Conservation (phyloP, 768 basidiomycete genomes). For the Psilocybe sp. region DNA sequence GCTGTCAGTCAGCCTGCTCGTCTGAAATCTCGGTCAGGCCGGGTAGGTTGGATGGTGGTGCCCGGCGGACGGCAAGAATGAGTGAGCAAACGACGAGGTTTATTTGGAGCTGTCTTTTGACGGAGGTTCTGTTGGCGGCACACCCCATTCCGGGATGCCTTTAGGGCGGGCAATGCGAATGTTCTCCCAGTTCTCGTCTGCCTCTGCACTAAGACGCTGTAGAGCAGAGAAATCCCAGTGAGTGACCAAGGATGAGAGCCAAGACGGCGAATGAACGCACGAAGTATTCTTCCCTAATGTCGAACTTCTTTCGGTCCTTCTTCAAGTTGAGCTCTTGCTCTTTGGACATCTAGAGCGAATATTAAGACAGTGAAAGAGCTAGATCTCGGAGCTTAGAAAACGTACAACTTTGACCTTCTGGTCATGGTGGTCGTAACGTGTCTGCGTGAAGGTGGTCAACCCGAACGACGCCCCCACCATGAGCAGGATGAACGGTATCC, state of each 20-base stretch:
- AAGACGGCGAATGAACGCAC: conserved; percentile 49
- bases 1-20: too few relatives aligned
- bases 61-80: too few relatives aligned
- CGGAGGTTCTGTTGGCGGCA: conserved; percentile 62
- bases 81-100: too few relatives aligned
- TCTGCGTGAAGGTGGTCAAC: conserved; percentile 80
- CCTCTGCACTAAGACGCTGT: conserved; percentile 63
- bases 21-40: too few relatives aligned
- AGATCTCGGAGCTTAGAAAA: background rate
- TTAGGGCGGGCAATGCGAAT: conserved; percentile 80
- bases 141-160: conserved; percentile 94
- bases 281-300: conserved; percentile 94
- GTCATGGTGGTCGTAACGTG: conserved; percentile 85
- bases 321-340: conserved; percentile 78
- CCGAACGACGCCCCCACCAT: conserved; percentile 88
- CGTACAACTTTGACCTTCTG: conserved; percentile 70
- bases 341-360: conserved; percentile 51
- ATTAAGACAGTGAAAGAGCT: background rate
- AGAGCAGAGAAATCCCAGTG: background rate
- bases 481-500: conserved; percentile 80
- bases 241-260: background rate
- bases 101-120: background rate
- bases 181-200: conserved; percentile 81
- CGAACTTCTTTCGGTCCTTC: conserved; percentile 73
- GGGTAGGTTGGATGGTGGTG: too few relatives aligned